Conservation (phyloP, 2,329 filamentous ascomycete species). For the Aspergillus calidoustus region DNA sequence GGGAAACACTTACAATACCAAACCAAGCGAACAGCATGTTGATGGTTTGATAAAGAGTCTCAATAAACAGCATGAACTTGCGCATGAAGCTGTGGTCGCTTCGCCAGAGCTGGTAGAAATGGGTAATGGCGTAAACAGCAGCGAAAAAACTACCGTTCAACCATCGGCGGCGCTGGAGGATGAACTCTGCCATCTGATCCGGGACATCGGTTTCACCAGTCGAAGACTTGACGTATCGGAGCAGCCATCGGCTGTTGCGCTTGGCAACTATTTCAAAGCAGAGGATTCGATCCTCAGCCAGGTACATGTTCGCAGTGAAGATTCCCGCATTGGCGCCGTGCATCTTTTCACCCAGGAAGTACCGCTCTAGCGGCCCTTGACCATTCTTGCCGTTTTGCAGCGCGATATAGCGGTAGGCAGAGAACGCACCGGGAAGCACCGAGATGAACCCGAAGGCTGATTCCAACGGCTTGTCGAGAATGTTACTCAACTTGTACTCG, state of each 20-base stretch:
- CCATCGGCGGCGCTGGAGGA: conserved; percentile 95
- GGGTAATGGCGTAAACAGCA: conserved; percentile 89
- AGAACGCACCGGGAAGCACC: conserved; percentile 94
- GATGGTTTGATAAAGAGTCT: conserved; percentile 90
- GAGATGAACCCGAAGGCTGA: conserved; percentile 98
- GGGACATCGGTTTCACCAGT: conserved; percentile 97
- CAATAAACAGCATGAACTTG: conserved; percentile 87
- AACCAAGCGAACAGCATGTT: conserved; percentile 99
- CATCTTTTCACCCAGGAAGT: conserved; percentile 96
- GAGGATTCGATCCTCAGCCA: conserved; percentile 57
- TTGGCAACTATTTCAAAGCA: conserved; percentile 87
- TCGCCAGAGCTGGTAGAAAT: conserved; percentile 95
- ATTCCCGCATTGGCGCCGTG: conserved; percentile 91
- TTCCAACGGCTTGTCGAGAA: conserved; percentile 95
- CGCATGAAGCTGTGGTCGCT: conserved; percentile 86
- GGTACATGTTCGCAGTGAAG: conserved; percentile 83
- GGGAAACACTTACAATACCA: conserved; percentile 66
- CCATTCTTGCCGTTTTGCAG: conserved; percentile 96
- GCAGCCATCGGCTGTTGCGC: conserved; percentile 94
- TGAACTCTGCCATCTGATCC: conserved; percentile 89
- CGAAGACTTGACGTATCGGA: conserved; percentile 98
- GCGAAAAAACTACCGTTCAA: conserved; percentile 98
- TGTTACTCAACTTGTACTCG: conserved; percentile 99
- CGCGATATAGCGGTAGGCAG: conserved; percentile 93
- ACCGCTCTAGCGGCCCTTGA: conserved; percentile 90